Conservation (phyloP, 768 basidiomycete species). For the Trametes maxima region DNA sequence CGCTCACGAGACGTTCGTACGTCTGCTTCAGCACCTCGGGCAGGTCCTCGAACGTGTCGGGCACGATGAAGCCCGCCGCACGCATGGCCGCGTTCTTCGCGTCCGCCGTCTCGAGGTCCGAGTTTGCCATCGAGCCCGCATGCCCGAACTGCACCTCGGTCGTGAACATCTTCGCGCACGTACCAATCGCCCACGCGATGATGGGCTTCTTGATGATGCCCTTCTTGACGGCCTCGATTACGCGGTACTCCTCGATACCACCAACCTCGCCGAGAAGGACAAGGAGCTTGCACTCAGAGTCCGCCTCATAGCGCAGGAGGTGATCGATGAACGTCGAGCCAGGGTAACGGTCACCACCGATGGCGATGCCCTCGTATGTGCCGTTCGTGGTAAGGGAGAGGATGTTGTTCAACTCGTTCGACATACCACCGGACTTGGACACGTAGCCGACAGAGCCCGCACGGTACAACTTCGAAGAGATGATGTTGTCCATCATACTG, state of each 20-base stretch:
- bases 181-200: conserved; percentile 99
- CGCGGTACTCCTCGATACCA: conserved; percentile 98
- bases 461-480: conserved; percentile 97
- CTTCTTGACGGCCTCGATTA: conserved; percentile 94
- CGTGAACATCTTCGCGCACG: conserved; percentile 99
- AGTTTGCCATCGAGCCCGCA: conserved; percentile 98
- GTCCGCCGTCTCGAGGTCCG: conserved; percentile 95
- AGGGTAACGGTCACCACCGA: conserved; percentile 99
- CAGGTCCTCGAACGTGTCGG: conserved; percentile 96
- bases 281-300: conserved; percentile 98
- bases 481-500: conserved; percentile 99
- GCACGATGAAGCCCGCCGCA: conserved; percentile 93
- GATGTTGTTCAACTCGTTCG: conserved; percentile 99
- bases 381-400: conserved; percentile 95
- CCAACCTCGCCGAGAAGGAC: conserved; percentile 98
- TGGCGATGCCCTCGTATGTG: conserved; percentile 99
- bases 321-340: conserved; percentile 99
- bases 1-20: conserved; percentile 77
- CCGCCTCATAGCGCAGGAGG: conserved; percentile 94
- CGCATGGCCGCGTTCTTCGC: conserved; percentile 97
- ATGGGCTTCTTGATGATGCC: conserved; percentile 97
- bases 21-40: conserved; percentile 82
- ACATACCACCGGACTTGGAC: conserved; percentile 99
- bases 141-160: conserved; percentile 99
- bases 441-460: conserved; percentile 97